A percentile compares a stretch with the other conserved stretches of the same genome.
Conservation (phyloP, 148 eudicot genomes). For the Silene uniflora region DNA sequence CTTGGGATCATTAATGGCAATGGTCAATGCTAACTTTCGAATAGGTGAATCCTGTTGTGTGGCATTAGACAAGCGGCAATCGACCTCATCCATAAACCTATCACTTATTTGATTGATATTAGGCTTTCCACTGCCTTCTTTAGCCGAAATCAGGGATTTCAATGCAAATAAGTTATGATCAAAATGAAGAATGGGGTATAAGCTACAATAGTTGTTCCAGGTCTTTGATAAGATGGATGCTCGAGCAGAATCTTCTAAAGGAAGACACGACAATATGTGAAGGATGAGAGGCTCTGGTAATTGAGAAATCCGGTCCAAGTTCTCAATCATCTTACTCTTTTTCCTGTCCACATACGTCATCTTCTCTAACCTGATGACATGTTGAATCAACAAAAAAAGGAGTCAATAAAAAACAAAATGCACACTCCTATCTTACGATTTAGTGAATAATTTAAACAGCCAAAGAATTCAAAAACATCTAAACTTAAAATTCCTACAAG, state of each 20-base stretch:
- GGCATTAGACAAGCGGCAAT: neutral
- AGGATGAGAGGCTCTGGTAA: conserved; percentile 16
- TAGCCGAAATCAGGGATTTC: neutral
- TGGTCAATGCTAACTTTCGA: too few species aligned
- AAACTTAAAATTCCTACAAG: too few species aligned
- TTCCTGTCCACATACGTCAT: neutral
- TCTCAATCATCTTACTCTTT: neutral
- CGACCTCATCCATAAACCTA: conserved; percentile 11
- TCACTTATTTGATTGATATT: conserved; percentile 15
- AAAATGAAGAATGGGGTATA: too few species aligned
- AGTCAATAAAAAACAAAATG: too few species aligned
- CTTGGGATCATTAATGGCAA: too few species aligned
- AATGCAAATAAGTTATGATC: conserved; percentile 11
- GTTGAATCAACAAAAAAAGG: neutral
- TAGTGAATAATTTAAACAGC: too few species aligned
- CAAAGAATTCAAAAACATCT: too few species aligned
- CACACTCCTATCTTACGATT: too few species aligned
- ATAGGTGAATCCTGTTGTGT: neutral
- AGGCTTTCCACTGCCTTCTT: neutral
- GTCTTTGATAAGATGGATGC: too few species aligned
- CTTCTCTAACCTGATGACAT: neutral
- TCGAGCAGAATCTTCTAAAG: too few species aligned
- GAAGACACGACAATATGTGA: conserved; percentile 6
- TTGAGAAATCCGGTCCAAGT: neutral
- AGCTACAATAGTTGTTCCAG: too few species aligned